A percentile compares a stretch with the other conserved stretches of the same genome.
Evolutionary conservation across 345 rosid species (phyloP).

Genomic region (Stellera chamaejasme): DNA sequence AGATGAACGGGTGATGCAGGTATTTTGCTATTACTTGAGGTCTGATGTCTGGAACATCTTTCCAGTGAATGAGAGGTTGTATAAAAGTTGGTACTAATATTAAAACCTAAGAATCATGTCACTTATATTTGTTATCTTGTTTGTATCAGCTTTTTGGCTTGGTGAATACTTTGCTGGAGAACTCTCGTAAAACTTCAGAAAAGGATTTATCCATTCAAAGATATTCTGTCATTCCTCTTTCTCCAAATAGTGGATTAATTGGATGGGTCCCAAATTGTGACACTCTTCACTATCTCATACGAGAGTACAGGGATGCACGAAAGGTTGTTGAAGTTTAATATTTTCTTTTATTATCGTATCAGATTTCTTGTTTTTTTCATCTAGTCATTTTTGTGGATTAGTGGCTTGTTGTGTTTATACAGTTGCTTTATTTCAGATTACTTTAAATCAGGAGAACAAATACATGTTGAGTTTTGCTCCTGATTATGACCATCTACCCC

Average conservation of each 20-base stretch:
- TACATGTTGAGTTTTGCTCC: constrained; percentile 89
- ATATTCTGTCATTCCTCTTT: constrained; percentile 85
- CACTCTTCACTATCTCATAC: constrained; percentile 86
- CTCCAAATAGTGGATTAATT: constrained; percentile 92
- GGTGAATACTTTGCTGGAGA: constrained; percentile 87
- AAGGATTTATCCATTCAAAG: constrained; percentile 88
- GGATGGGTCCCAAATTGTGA: constrained; percentile 99
- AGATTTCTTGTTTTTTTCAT: background rate
- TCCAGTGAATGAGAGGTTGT: too few relatives aligned
- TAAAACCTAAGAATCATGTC: background rate
- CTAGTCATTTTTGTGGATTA: background rate
- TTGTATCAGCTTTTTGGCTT: constrained; percentile 80
- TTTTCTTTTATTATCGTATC: constrained; percentile 6
- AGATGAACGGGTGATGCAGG: constrained; percentile 99
- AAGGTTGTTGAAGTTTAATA: constrained; percentile 41
- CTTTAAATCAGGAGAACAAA: constrained; percentile 89
- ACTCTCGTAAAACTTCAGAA: constrained; percentile 80
- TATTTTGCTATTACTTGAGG: constrained; percentile 16
- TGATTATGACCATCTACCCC: constrained; percentile 87
- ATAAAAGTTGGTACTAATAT: background rate
- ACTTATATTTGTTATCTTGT: background rate
- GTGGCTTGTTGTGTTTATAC: background rate
- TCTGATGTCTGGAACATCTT: constrained; percentile 3
- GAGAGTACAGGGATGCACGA: constrained; percentile 92
- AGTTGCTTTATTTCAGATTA: constrained; percentile 49